A percentile compares a stretch with the other conserved stretches of the same genome.
These are phyloP conservation scores for Alternaria metachromatica DNA, from an alignment of 2,329 filamentous ascomycete genomes.

Conservation along the genomic window DNA sequence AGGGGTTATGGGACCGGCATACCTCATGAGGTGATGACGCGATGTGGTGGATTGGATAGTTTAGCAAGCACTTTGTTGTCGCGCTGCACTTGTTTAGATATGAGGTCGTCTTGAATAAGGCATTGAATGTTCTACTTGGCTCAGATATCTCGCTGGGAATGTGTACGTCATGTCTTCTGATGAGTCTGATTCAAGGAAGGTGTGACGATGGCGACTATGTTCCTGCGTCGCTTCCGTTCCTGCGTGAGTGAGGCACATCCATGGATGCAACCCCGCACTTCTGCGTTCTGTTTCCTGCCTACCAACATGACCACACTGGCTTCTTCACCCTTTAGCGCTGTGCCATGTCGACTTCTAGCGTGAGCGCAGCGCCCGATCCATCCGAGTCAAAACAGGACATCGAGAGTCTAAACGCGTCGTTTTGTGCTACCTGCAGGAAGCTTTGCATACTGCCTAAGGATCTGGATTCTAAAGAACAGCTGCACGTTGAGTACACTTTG, in stretches of 20 bases:
- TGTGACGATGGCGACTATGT: background rate
- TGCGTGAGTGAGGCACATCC: too few species aligned
- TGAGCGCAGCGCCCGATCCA: accelerated
- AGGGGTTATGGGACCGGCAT: background rate
- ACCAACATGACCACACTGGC: background rate
- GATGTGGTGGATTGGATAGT: background rate
- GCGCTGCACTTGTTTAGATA: background rate
- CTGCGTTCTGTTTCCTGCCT: accelerated
- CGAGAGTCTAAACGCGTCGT: background rate
- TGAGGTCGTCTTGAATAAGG: background rate
- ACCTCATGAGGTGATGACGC: background rate
- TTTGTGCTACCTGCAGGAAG: accelerated
- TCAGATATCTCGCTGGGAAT: background rate
- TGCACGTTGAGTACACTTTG: background rate
- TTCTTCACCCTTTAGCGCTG: accelerated
- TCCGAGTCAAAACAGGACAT: accelerated
- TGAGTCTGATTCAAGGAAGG: background rate
- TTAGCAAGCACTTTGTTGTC: background rate
- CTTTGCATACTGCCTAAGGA: background rate
- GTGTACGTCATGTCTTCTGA: background rate
- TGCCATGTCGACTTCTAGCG: background rate
- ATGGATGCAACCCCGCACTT: background rate
- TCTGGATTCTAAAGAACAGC: accelerated
- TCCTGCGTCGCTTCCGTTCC: background rate
- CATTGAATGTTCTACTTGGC: background rate